Percentiles rank a stretch among this genome's conserved stretches.
These are phyloP conservation scores for Aspergillus bertholletiae DNA, from an alignment of 495 filamentous ascomycete species.

Conservation along the genomic window DNA sequence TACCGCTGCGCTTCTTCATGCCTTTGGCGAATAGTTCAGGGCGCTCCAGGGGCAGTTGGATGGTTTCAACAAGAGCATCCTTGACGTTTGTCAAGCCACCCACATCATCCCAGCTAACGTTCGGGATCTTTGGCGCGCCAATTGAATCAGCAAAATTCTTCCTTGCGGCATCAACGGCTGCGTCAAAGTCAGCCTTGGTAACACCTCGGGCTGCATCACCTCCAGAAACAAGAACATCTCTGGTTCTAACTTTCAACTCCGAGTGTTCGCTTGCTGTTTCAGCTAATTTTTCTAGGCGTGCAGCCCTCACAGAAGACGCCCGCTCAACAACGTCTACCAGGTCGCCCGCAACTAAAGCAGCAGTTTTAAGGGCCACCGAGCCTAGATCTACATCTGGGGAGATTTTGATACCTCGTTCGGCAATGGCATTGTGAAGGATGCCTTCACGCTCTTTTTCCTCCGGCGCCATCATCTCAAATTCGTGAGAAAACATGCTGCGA, in stretches of 20 bases:
- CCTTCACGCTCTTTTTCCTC: conserved; percentile 92
- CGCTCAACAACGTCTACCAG: conserved; percentile 91
- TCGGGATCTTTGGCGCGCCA: conserved; percentile 96
- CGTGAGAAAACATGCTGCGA: conserved; percentile 88
- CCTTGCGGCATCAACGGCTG: conserved; percentile 86
- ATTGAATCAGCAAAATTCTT: conserved; percentile 98
- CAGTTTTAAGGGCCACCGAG: conserved; percentile 87
- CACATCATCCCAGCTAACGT: conserved; percentile 95
- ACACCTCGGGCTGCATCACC: conserved; percentile 73
- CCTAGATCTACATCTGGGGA: conserved; percentile 78
- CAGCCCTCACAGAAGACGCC: conserved; percentile 68
- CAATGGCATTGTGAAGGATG: conserved; percentile 72
- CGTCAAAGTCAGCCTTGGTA: conserved; percentile 83
- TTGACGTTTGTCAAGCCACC: conserved; percentile 92
- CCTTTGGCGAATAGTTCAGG: conserved; percentile 96
- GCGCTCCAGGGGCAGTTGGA: conserved; percentile 86
- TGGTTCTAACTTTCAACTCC: conserved; percentile 53
- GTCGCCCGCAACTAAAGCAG: conserved; percentile 91
- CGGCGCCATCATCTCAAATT: conserved; percentile 88
- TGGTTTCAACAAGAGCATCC: conserved; percentile 93
- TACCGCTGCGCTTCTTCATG: conserved; percentile 98
- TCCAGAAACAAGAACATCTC: conserved; percentile 87
- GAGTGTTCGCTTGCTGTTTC: conserved; percentile 33
- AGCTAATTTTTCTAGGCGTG: conserved; percentile 70
- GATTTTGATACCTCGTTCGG: conserved; percentile 66